These are phyloP conservation scores for Periconia digitata DNA, from an alignment of 2,329 filamentous ascomycete genomes.

Conservation along the genomic window DNA sequence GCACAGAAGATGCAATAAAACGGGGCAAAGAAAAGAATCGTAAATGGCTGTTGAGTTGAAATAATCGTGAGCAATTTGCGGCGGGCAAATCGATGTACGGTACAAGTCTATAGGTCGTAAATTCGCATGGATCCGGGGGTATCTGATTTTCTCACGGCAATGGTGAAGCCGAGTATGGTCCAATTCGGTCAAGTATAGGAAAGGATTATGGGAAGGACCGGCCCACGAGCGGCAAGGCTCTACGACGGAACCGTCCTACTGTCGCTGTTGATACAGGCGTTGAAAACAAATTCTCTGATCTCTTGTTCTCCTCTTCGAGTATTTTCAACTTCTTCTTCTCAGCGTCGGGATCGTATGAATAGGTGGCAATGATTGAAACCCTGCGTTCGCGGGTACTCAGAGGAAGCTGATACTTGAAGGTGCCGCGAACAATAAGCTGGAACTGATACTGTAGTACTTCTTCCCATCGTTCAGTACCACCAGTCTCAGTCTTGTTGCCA, in stretches of 20 bases:
- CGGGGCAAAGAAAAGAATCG: neutral
- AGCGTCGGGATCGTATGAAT: conserved; percentile 38
- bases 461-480: conserved; percentile 86
- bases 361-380: conserved; percentile 50
- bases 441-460: conserved; percentile 88
- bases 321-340: conserved; percentile 36
- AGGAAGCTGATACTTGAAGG: conserved; percentile 77
- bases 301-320: conserved; percentile 8
- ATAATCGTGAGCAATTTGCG: neutral
- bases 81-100: conserved; percentile 1
- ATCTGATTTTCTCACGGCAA: conserved; percentile 31
- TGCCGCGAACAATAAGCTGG: conserved; percentile 87
- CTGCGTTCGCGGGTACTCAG: conserved; percentile 57
- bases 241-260: conserved; percentile 32
- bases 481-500: conserved; percentile 81
- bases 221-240: conserved; percentile 17
- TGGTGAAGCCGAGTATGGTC: conserved; percentile 14
- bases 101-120: conserved; percentile 40
- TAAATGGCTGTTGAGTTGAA: neutral
- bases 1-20: neutral
- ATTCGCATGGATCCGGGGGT: conserved; percentile 39
- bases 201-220: conserved; percentile 15
- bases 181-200: conserved; percentile 19
- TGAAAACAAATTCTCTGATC: conserved; percentile 8
- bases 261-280: conserved; percentile 27